phyloP scores from a whole-genome alignment of 306 rosid species.

The Corylus americana region DNA sequence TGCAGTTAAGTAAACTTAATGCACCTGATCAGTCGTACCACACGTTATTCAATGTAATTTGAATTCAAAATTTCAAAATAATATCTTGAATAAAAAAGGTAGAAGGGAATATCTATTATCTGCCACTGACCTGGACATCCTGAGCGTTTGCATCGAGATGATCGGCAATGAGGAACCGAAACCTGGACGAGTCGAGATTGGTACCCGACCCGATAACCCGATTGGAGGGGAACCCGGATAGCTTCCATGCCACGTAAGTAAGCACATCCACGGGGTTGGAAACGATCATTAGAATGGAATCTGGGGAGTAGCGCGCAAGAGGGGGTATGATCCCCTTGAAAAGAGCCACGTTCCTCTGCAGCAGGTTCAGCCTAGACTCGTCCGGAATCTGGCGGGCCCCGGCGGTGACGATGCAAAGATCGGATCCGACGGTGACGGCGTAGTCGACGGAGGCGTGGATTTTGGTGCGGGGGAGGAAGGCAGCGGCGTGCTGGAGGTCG shows the following conservation, averaged over 20 bases:
- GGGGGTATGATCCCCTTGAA: constrained; percentile 67
- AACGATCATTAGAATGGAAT: constrained; percentile 58
- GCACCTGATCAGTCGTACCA: no score
- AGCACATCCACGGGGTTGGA: constrained; percentile 88
- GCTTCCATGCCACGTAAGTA: constrained; percentile 85
- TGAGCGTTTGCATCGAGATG: constrained; percentile 94
- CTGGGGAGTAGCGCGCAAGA: constrained; percentile 59
- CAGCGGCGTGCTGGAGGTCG: constrained; percentile 92
- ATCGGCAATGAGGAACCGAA: constrained; percentile 85
- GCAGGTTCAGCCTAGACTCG: constrained; percentile 73
- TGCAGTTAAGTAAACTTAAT: no score
- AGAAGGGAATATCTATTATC: neutral
- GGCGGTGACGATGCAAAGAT: constrained; percentile 88
- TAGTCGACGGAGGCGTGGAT: constrained; percentile 76
- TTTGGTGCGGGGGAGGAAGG: constrained; percentile 89
- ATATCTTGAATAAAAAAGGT: neutral
- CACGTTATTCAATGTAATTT: no score
- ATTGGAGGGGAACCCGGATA: constrained; percentile 80
- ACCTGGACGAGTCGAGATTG: constrained; percentile 87
- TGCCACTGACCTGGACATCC: constrained; percentile 72
- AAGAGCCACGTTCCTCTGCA: constrained; percentile 74
- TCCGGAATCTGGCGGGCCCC: constrained; percentile 78
- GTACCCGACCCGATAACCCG: constrained; percentile 96
- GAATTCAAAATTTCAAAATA: no score
- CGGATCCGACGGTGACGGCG: constrained; percentile 63